Evolutionary conservation across 345 rosid species (phyloP), one percentile per base, ranked within the genome.

Genomic region (Pugionium cornutum): DNA sequence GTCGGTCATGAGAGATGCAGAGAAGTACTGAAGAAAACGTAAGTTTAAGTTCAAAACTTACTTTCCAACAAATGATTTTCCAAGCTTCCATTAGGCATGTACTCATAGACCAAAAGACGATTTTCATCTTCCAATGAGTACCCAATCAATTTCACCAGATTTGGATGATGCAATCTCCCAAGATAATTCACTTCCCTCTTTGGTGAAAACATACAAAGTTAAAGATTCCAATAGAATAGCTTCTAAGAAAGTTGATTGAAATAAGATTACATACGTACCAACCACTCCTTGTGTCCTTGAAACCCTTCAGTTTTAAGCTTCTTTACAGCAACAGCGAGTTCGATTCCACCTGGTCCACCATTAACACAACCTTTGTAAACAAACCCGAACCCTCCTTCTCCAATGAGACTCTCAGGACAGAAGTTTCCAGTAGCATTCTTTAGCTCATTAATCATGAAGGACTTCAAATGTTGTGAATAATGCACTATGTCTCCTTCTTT

Each of bases 211-310:
- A 67, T 9, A 8, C 31, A 44, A 39, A 36, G 0, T 42, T 52
- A 64, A 4, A 52, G 26, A n/a, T 57, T 41, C 25, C 9, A 34
- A 45, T 2, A 18, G 29, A n/a, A 39, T 4, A 64, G 42, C 3
- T 9, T 57, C 48, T 26, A 36, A 28, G 2, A 3, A 32, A 4
- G 51, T 39, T 53, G 40, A 41, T 2, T 28, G 34, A 40, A 33
- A 51, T 18, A 18, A 40, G 28, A 51, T 18, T 18, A 18, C 18
- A 0, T 18, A 54, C 84, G 32, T 79, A 92, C 98, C 83, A 87
- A 55, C 98, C 98, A 91, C 80, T 87, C 96, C 71, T 87, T 82
- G 48, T 91, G 98, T 44, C 98, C 98, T 53, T 87, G 98, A 70
- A 79, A 70, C 41, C 88, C 90, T 73, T 83, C 81, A 27, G 79